Evolutionary conservation across 164 flowering plant genomes (phyloP).

Genomic region (Stephania japonica): DNA sequence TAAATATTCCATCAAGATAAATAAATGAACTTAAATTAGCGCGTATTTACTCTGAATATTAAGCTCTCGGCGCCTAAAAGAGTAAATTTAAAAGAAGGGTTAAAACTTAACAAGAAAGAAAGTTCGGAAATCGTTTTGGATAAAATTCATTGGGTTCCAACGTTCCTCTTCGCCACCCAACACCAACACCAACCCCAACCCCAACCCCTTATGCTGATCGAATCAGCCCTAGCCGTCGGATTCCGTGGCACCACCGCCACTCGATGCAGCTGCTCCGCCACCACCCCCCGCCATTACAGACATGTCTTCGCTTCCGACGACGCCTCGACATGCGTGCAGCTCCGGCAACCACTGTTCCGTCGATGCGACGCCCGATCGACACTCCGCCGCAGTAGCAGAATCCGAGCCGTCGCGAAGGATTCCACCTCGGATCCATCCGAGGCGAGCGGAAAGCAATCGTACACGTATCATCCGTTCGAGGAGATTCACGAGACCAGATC

Average conservation of each 20-base stretch:
- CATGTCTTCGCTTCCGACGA: neutral
- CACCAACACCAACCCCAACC: no score
- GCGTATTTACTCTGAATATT: no score
- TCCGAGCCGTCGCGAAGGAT: constrained; percentile 37
- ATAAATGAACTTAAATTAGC: no score
- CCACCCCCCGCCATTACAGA: neutral
- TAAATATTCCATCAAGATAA: no score
- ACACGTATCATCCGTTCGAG: constrained; percentile 80
- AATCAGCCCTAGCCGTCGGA: constrained; percentile 15
- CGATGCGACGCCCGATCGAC: neutral
- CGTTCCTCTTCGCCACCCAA: neutral
- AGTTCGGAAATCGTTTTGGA: no score
- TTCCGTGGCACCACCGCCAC: constrained; percentile 6
- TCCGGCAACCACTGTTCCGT: neutral
- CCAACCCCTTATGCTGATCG: constrained; percentile 4
- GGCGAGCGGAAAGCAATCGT: constrained; percentile 36
- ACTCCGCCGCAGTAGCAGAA: constrained; percentile 6
- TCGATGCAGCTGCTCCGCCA: neutral
- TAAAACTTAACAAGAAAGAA: no score
- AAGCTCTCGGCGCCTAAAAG: no score
- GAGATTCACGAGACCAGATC: constrained; percentile 39
- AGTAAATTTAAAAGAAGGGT: no score
- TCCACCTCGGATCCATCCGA: constrained; percentile 46
- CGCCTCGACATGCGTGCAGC: neutral
- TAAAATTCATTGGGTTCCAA: neutral